Base-by-base conservation (phyloP, 2,329 filamentous ascomycete species). In the Epichloe baconii region DNA sequence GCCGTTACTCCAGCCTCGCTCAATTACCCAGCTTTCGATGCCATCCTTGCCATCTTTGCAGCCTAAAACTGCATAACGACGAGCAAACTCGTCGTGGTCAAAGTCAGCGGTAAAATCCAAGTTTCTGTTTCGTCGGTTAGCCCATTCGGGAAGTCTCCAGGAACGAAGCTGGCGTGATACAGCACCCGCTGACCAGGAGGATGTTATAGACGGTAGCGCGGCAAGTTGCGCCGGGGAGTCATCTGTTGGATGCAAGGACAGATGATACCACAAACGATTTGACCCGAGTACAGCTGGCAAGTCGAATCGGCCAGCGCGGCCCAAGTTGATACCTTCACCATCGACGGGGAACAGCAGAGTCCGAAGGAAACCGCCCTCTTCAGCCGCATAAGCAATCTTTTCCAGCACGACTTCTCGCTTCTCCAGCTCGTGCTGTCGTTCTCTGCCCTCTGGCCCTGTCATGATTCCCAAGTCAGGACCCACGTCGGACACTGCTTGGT, bases 71-170 rank as follows among this genome's bases (percentile, higher is more conserved):
- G 82, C 75, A 64, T 96, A 98, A 44, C 93, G 82, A 58, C 84
- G 82, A 19, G 83, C 79, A 60, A 98, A 97, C 65, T 98, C 93
- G 15, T 95, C 88, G 5, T 90, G 73, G 61, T 98, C 93, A 58
- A 97, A 98, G 62, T 98, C 93, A 1, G 90, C 88, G 0, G 93
- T 98, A 67, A 95, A 98, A 64, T 98, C 93, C 2, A 97, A 80
- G 60, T 85, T 82, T 64, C 88, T 88, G 65, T 90, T 94, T 47
- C 93, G 81, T 51, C 91, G 83, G 64, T 97, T 98, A 1, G 90
- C 88, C 93, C 93, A 98, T 66, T 98, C 93, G 0, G 93, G 86
- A 15, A 98, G 74, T 61, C 93, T 81, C 91, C 93, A 98, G 3
- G 89, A 80, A 17, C 93, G 86, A 17, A 98, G 78, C 66, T 98